Base-by-base conservation (phyloP, 2,329 filamentous ascomycete species). In the Microdochium trichocladiopsis region DNA sequence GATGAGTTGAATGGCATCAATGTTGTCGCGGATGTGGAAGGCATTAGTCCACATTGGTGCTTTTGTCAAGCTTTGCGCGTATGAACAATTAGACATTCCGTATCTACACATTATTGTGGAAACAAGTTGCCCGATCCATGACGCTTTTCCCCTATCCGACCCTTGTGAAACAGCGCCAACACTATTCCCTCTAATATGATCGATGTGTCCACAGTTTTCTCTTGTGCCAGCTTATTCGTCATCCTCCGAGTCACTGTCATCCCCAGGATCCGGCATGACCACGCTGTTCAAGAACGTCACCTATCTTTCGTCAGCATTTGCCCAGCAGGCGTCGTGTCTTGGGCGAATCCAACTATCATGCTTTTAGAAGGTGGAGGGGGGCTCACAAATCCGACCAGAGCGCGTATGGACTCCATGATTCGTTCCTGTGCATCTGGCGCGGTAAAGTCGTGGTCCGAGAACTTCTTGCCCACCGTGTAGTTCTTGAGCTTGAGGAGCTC, bases 371-470 rank as follows among this genome's bases (percentile, higher is more conserved):
- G n/a, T 41, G 58, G 50, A 54, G 50, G 56, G 56, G 50, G 53
- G 80, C 88, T 86, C 73, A 95, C 90, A 72, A 93, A 95, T 43
- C 85, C 85, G 56, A 83, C 82, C 79, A 96, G 80, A 50, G 82
- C 77, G 28, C 75, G 73, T 57, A 96, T 72, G 22, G 90, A 70
- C 37, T 79, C 75, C 50, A 77, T 74, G 50, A 96, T 76, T 61
- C 79, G 80, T 25, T 84, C 78, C 68, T 90, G 78, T 16, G 81
- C 83, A 61, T 82, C 73, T 48, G 79, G 71, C 47, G 77, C 75
- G 33, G 84, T 73, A 21, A 95, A 75, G 48, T 88, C 74, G 10
- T 76, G 69, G 60, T 92, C 90, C 12, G 76, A 66, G 33, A 96
- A 69, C 63, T 83, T 82, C 54, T 76, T 83, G 36, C 82, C 78